These are phyloP conservation scores for Dioscorea dumetorum DNA, from an alignment of 106 monocot species.

Conservation along the genomic window DNA sequence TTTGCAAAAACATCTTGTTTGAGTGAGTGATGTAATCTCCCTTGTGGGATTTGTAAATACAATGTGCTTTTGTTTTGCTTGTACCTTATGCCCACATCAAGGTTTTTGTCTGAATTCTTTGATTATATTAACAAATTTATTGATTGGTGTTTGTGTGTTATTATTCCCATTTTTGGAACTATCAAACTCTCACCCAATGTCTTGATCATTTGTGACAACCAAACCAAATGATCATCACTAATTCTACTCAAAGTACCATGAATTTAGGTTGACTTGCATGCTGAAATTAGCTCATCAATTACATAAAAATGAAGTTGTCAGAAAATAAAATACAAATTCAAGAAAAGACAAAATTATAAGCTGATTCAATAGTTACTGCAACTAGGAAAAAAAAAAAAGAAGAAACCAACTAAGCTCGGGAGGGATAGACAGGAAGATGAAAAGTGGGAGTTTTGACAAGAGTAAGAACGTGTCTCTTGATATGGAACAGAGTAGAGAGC, in stretches of 20 bases:
- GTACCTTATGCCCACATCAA: background rate
- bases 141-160: background rate
- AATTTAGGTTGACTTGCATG: too few species aligned
- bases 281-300: too few species aligned
- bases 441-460: conserved; percentile 8
- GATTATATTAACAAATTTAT: background rate
- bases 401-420: conserved; percentile 32
- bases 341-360: too few species aligned
- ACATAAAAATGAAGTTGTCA: too few species aligned
- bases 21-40: background rate
- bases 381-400: too few species aligned
- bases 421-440: conserved; percentile 37
- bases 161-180: too few species aligned
- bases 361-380: too few species aligned
- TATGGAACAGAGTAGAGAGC: conserved; percentile 7
- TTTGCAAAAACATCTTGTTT: background rate
- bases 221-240: too few species aligned
- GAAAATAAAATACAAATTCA: too few species aligned
- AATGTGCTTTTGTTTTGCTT: background rate
- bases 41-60: background rate
- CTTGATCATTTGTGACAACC: too few species aligned
- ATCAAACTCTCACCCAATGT: too few species aligned
- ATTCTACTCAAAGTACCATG: too few species aligned
- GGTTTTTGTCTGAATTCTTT: background rate
- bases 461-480: background rate